Evolutionary conservation across 768 basidiomycete species (phyloP), one percentile per base, ranked within the genome.

Genomic region (Leccinum rimulosum): DNA sequence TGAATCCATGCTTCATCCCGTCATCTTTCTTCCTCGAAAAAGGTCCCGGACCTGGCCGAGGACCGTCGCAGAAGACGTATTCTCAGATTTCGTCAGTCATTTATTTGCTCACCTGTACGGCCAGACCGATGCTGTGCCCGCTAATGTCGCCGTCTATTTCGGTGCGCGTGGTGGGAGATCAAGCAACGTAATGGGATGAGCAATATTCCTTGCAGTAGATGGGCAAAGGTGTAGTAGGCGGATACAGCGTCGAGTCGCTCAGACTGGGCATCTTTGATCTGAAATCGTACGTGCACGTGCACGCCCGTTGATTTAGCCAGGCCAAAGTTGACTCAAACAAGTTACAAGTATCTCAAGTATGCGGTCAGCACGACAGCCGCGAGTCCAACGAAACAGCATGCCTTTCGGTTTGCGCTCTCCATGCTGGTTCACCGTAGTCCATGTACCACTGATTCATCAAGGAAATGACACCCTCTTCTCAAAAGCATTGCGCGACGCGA

Each of bases 361-460:
- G n/a, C 1, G 6, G 19, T 52, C 36, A 63, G 33, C 62, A 31
- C 65, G 52, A 56, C 36, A 22, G 50, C 35, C 12, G 17, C 51
- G 45, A 58, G 14, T 31, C 25, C 15, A 54, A 38, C 17, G 38
- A 53, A 28, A 56, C 47, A 3, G 81, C 86, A 54, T 68, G 93
- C 93, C 81, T 86, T 73, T 94, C 90, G 5, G 93, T 86, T 68
- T 91, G 83, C 17, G 81, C 83, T 73, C 88, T 91, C 97, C 97
- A 99, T n/a, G 73, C 70, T 1, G 84, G 74, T 77, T 98, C 94
- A 66, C 96, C 97, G 67, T 98, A 99, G 74, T 98, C 94, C 73
- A 98, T 76, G 74, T 98, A 99, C 95, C 96, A 99, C 75, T 99
- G 97, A 72, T 99, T 97, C 85, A n/a, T n/a, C n/a, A n/a, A n/a